phyloP scores from a whole-genome alignment of 1,139 yeast genomes.

The Pichia sp. region DNA sequence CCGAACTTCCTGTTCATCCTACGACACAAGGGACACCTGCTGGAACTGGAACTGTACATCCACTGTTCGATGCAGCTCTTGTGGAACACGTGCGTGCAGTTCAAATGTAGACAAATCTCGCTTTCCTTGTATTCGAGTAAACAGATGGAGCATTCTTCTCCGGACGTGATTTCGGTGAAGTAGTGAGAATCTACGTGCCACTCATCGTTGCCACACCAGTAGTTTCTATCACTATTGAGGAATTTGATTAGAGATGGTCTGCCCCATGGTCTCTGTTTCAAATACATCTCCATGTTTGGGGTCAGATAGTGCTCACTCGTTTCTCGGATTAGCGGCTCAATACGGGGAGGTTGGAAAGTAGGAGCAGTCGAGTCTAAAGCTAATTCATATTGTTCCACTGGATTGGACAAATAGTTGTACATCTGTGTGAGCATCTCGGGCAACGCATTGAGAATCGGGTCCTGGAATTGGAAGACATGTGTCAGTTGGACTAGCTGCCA shows the following conservation, averaged over 20 bases:
- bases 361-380: not conserved
- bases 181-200: not conserved
- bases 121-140: slow-evolving; percentile 42
- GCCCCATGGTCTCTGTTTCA: not conserved
- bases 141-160: slow-evolving; percentile 49
- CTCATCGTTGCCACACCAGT: no score
- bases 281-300: not conserved
- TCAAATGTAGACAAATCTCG: slow-evolving; percentile 44
- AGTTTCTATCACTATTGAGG: not conserved
- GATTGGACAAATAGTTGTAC: not conserved
- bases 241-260: not conserved
- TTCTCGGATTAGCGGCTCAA: not conserved
- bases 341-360: not conserved
- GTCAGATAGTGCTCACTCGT: not conserved
- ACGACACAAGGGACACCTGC: slow-evolving; percentile 57
- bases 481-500: not conserved
- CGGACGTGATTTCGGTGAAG: slow-evolving; percentile 13
- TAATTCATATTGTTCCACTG: not conserved
- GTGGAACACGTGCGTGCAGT: slow-evolving; percentile 50
- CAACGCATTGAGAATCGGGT: not conserved
- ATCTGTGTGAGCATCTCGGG: not conserved
- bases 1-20: slow-evolving; percentile 20
- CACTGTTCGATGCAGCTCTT: slow-evolving; percentile 53
- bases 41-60: slow-evolving; percentile 40
- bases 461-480: not conserved